A percentile compares a stretch with the other conserved stretches of the same genome.
Evolutionary conservation across 202 grass and related monocot genomes (phyloP).

Genomic region (Saccharum hybrid): DNA sequence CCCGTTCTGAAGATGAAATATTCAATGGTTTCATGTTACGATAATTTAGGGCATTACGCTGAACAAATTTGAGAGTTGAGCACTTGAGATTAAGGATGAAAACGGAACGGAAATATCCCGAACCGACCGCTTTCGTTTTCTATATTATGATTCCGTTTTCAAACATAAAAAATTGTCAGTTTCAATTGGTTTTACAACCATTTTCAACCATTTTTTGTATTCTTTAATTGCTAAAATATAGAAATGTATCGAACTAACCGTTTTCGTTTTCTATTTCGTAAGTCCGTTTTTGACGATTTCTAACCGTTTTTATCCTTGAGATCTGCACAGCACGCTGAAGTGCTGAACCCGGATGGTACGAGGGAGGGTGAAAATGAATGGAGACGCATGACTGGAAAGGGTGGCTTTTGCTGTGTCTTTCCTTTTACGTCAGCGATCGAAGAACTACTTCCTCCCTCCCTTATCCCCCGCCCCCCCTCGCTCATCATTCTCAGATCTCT

Average conservation of each 20-base stretch:
- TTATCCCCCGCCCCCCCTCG: neutral
- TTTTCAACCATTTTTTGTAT: too few species aligned
- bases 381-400: conserved; percentile 43
- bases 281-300: too few species aligned
- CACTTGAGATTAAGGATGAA: neutral
- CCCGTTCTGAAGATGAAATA: neutral
- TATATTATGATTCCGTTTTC: too few species aligned
- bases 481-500: conserved; percentile 49
- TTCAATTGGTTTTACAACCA: too few species aligned
- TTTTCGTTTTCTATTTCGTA: too few species aligned
- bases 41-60: too few species aligned
- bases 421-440: conserved; percentile 62
- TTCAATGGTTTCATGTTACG: neutral
- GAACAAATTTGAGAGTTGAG: neutral
- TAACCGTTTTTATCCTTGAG: too few species aligned
- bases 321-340: neutral
- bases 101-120: too few species aligned
- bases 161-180: too few species aligned
- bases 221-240: too few species aligned
- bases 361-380: conserved; percentile 21
- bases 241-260: too few species aligned
- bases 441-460: conserved; percentile 34
- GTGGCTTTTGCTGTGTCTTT: conserved; percentile 47
- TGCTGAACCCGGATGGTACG: neutral
- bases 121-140: too few species aligned